Evolutionary conservation across 23 red algal genomes (phyloP), one percentile per base, ranked within the genome.

Genomic region (Gracilaria gracilis): DNA sequence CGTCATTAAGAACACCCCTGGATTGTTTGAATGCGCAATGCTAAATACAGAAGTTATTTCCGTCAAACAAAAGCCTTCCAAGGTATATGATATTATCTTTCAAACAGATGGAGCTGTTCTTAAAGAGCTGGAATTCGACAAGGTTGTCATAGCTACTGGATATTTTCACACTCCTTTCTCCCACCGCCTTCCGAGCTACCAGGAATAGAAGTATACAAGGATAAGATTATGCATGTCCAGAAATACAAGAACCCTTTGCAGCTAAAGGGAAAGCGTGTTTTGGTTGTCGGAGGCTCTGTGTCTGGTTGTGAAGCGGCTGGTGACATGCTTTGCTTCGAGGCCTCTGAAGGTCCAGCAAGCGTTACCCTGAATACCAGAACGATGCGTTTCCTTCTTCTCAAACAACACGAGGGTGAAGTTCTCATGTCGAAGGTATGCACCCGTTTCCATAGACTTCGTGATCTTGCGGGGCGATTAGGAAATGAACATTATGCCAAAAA

Each of bases 101-200:
- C 42, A 28, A 51, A 29, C 24, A 6, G 4, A 77, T 25, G 40
- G 23, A 31, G 23, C 23, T 31, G 31, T 25, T 25, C 9, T 15
- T 25, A 8, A 51, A 50, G 40, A 77, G 11, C 27, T 9, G 9
- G 72, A 77, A 51, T 86, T 86, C 21, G 83, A 86, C 66, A 39
- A 69, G 37, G 64, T 86, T 28, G 74, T 86, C 44, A 57, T 86
- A 38, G 29, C 62, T 38, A 86, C 83, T 24, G 83, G 83, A 31
- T 69, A 53, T 15, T 73, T 72, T 44, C 21, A 65, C 16, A 69
- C 37, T 17, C 62, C 83, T 86, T 69, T 57, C n/a, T 86, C 14
- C 83, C 83, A 20, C 21, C 37, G 12, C 39, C 72, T 25, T 25
- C 38, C 38, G 40, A 77, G 72, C 21, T 77, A 1, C 72, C 72